A percentile compares a stretch with the other conserved stretches of the same genome.
phyloP scores from a whole-genome alignment of 2,329 filamentous ascomycete genomes.

The Ambrosiella beaveri region DNA sequence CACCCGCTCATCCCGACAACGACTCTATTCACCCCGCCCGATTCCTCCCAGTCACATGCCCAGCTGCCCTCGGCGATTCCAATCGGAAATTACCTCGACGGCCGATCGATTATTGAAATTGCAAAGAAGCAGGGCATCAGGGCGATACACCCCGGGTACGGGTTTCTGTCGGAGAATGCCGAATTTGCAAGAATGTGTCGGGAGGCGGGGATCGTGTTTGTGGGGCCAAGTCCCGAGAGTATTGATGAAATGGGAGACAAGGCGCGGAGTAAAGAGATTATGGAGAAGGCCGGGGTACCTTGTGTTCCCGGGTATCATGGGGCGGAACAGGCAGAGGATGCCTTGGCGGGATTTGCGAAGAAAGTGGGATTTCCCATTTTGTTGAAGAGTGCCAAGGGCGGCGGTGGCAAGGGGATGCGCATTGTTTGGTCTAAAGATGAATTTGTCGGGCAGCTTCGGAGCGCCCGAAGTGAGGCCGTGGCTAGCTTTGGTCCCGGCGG shows the following conservation, averaged over 20 bases:
- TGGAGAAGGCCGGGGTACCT: constrained; percentile 84
- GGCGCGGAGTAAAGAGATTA: constrained; percentile 85
- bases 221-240: constrained; percentile 71
- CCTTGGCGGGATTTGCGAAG: constrained; percentile 50
- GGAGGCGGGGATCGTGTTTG: constrained; percentile 81
- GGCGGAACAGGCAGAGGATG: constrained; percentile 50
- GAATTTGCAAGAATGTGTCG: constrained; percentile 76
- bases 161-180: constrained; percentile 88
- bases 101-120: constrained; percentile 75
- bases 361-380: constrained; percentile 54
- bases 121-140: constrained; percentile 75
- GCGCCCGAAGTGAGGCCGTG: constrained; percentile 56
- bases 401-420: constrained; percentile 72
- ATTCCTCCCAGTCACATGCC: constrained; percentile 75
- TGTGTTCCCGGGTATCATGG: constrained; percentile 96
- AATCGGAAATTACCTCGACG: constrained; percentile 77
- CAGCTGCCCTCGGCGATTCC: constrained; percentile 52
- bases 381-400: constrained; percentile 64
- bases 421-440: constrained; percentile 53
- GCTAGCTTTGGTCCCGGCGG: constrained; percentile 67
- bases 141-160: constrained; percentile 90
- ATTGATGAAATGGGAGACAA: constrained; percentile 89
- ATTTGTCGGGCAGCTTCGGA: constrained; percentile 51
- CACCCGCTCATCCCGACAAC: constrained; percentile 83
- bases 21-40: constrained; percentile 86